Base-by-base conservation (phyloP, 139 green algal genomes). In the Chlorella sp. region DNA sequence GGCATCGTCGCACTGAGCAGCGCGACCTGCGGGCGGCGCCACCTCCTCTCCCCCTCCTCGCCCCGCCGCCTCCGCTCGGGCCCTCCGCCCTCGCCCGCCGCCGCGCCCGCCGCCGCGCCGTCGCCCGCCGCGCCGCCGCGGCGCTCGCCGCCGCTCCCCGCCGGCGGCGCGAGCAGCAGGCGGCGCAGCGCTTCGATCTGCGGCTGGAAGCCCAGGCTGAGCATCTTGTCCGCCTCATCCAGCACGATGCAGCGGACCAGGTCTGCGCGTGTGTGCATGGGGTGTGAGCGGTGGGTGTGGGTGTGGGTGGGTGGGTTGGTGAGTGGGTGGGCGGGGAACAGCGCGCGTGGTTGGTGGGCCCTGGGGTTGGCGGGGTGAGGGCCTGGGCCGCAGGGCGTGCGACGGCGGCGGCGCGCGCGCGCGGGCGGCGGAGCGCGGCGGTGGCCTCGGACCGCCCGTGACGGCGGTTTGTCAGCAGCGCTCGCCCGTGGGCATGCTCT, bases 191-290 rank as follows among this genome's bases (percentile, higher is more conserved):
- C 65, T 6, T 92, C 85, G 17, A 97, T 71, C 78, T 97, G 90
- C 14, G 88, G 83, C 68, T 81, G 40, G 51, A 98, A 93, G 29
- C 93, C 93, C 27, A 94, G 71, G 8, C 74, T 80, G 62, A 98
- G 83, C 92, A 98, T 95, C 77, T 94, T 94, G 79, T 97, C 93
- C 0, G 93, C 92, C 73, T 98, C 93, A 59, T 98, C 93, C 51
- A 98, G 72, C 33, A 95, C 92, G 31, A 95, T 75, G 59, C 77
- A 72, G n/a, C 48, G 31, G 25, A 87, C 41, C 5, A 9, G 9
- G n/a, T 61, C 82, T 80, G 80, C 75, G 62, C 2, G 36, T 70
- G 64, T 6, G 40, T 41, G 66, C 6, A 36, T 55, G 55, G 58
- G n/a, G n/a, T n/a, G n/a, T n/a, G n/a, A n/a, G n/a, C n/a, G n/a